phyloP scores from a whole-genome alignment of 257 asterid genomes.

The Solanum paucissectum region DNA sequence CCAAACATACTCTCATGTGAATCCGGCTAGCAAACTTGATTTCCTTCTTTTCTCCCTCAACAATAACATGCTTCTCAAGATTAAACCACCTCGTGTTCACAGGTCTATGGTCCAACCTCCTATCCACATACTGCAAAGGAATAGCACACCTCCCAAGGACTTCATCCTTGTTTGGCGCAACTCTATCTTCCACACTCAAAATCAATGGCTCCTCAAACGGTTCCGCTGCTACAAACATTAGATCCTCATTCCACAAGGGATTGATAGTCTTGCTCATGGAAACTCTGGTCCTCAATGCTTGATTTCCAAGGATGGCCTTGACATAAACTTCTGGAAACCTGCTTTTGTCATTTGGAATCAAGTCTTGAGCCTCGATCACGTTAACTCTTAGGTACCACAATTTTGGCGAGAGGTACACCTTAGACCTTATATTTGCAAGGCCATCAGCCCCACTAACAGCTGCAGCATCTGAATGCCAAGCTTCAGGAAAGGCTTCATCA shows the following conservation, averaged over 20 bases:
- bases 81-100: slow-evolving; percentile 29
- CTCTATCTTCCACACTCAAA: slow-evolving; percentile 39
- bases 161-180: slow-evolving; percentile 36
- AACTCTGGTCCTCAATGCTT: slow-evolving; percentile 33
- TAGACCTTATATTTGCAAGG: slow-evolving; percentile 35
- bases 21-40: slow-evolving; percentile 36
- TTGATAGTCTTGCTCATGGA: slow-evolving; percentile 30
- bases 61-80: slow-evolving; percentile 35
- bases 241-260: slow-evolving; percentile 47
- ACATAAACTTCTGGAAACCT: slow-evolving; percentile 39
- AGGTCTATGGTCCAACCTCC: slow-evolving; percentile 36
- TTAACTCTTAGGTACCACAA: slow-evolving; percentile 44
- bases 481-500: slow-evolving; percentile 46
- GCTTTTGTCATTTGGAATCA: slow-evolving; percentile 26
- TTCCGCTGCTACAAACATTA: slow-evolving; percentile 42
- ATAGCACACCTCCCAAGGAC: slow-evolving; percentile 32
- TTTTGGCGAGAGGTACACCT: slow-evolving; percentile 38
- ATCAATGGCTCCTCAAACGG: slow-evolving; percentile 39
- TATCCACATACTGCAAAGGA: slow-evolving; percentile 21
- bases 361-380: slow-evolving; percentile 43
- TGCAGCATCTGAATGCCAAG: slow-evolving; percentile 50
- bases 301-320: slow-evolving; percentile 32
- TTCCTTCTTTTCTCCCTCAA: slow-evolving; percentile 39
- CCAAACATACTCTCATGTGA: slow-evolving; percentile 38
- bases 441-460: slow-evolving; percentile 33